Evolutionary conservation across 805 yeast genomes (phyloP).

Genomic region (Hyphopichia homilentoma): DNA sequence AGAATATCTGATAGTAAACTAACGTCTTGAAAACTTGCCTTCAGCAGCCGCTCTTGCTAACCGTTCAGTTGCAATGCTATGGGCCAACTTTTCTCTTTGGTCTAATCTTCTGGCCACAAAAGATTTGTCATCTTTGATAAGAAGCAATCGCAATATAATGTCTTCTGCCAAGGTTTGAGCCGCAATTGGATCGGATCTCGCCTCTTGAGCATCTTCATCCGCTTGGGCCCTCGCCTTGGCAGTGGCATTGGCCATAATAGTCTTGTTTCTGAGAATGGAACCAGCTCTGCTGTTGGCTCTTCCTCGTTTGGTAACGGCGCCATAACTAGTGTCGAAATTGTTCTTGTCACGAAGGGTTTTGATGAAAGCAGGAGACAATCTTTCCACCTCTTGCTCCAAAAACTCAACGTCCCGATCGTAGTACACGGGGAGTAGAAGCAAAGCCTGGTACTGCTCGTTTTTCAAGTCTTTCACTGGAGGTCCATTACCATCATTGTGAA

Average conservation of each 20-base stretch:
- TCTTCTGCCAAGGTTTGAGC: conserved; percentile 54
- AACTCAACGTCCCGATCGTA: conserved; percentile 50
- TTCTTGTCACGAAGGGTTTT: conserved; percentile 47
- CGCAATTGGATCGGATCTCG: conserved; percentile 40
- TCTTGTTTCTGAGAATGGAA: conserved; percentile 57
- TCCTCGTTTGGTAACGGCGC: neutral
- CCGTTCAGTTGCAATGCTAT: conserved; percentile 52
- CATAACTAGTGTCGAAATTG: conserved; percentile 29
- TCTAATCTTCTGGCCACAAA: conserved; percentile 58
- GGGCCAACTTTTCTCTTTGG: conserved; percentile 57
- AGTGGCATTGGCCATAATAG: conserved; percentile 72
- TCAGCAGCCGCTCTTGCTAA: conserved; percentile 46
- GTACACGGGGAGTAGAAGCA: conserved; percentile 60
- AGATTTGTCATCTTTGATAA: conserved; percentile 59
- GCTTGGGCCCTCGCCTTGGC: conserved; percentile 48
- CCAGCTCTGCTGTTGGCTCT: conserved; percentile 33
- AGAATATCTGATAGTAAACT: too few species aligned
- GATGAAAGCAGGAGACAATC: conserved; percentile 52
- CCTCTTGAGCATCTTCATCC: conserved; percentile 40
- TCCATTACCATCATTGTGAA: conserved; percentile 78
- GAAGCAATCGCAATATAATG: conserved; percentile 64
- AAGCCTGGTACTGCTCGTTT: conserved; percentile 58
- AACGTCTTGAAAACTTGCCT: conserved; percentile 20
- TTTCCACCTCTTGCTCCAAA: conserved; percentile 56
- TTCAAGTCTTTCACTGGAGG: conserved; percentile 65